These are phyloP conservation scores for Fallopia convolvulus DNA, from an alignment of 148 eudicot genomes.

Conservation along the genomic window DNA sequence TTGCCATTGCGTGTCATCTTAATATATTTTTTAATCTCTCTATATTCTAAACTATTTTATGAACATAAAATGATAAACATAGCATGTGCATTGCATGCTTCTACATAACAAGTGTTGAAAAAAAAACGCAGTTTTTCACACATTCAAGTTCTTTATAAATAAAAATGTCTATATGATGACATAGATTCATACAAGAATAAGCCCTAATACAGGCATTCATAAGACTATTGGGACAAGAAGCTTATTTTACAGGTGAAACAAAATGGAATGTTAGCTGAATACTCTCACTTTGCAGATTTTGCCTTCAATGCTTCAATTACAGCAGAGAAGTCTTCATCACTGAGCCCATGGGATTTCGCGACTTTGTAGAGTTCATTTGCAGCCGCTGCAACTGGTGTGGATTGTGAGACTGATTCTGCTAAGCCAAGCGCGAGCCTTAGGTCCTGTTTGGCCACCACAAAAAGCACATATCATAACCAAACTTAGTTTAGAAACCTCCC, in stretches of 20 bases:
- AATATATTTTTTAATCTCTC: too few species aligned
- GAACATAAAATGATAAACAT: too few species aligned
- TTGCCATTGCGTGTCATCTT: too few species aligned
- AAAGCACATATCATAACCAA: background rate
- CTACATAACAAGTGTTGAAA: too few species aligned
- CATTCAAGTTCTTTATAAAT: too few species aligned
- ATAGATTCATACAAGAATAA: too few species aligned
- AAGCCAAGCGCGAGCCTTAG: constrained; percentile 82
- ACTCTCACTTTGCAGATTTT: constrained; percentile 27
- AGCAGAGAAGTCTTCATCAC: constrained; percentile 83
- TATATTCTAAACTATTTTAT: too few species aligned
- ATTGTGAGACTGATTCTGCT: constrained; percentile 89
- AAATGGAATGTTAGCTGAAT: background rate
- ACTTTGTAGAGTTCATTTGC: constrained; percentile 84
- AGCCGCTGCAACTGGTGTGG: constrained; percentile 89
- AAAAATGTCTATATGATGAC: too few species aligned
- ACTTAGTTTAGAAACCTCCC: too few species aligned
- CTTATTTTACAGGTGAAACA: constrained; percentile 17
- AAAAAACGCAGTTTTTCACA: too few species aligned
- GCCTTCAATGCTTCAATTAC: constrained; percentile 86
- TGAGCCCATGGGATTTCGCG: constrained; percentile 74
- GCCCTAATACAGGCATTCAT: too few species aligned
- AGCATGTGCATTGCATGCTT: too few species aligned
- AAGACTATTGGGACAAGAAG: constrained; percentile 5
- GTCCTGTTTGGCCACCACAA: constrained; percentile 41